These are phyloP conservation scores for Mesembryanthemum crystallinum DNA, from an alignment of 148 eudicot genomes.

Conservation along the genomic window DNA sequence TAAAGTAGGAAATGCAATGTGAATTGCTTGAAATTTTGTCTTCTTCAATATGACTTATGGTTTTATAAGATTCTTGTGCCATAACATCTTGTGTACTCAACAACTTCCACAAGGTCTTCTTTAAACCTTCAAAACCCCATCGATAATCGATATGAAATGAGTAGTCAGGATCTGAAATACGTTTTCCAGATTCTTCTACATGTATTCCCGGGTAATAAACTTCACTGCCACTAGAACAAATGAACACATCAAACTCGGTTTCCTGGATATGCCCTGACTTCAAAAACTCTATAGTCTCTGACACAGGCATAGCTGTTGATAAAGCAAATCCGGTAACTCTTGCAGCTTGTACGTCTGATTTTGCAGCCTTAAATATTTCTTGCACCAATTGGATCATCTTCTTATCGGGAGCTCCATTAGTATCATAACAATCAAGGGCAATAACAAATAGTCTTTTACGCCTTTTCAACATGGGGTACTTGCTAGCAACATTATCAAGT, in stretches of 20 bases:
- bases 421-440: slow-evolving; percentile 67
- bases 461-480: slow-evolving; percentile 59
- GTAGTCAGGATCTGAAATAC: slow-evolving; percentile 54
- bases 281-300: slow-evolving; percentile 44
- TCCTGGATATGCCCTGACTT: slow-evolving; percentile 49
- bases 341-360: slow-evolving; percentile 46
- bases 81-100: slow-evolving; percentile 43
- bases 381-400: slow-evolving; percentile 52
- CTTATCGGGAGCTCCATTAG: slow-evolving; percentile 53
- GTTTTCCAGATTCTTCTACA: slow-evolving; percentile 45
- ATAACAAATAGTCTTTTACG: slow-evolving; percentile 51
- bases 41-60: slow-evolving; percentile 39
- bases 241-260: slow-evolving; percentile 68
- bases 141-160: slow-evolving; percentile 64
- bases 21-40: slow-evolving; percentile 50
- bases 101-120: slow-evolving; percentile 54
- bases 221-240: slow-evolving; percentile 75
- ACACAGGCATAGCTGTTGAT: slow-evolving; percentile 65
- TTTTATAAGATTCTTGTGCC: slow-evolving; percentile 22
- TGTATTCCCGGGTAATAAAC: slow-evolving; percentile 63
- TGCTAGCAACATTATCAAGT: slow-evolving; percentile 32
- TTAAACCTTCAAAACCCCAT: slow-evolving; percentile 70
- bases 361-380: slow-evolving; percentile 51
- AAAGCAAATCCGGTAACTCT: slow-evolving; percentile 55
- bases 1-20: slow-evolving; percentile 59